These are phyloP conservation scores for Pulicaria dysenterica DNA, from an alignment of 129 eudicot genomes.

Conservation along the genomic window DNA sequence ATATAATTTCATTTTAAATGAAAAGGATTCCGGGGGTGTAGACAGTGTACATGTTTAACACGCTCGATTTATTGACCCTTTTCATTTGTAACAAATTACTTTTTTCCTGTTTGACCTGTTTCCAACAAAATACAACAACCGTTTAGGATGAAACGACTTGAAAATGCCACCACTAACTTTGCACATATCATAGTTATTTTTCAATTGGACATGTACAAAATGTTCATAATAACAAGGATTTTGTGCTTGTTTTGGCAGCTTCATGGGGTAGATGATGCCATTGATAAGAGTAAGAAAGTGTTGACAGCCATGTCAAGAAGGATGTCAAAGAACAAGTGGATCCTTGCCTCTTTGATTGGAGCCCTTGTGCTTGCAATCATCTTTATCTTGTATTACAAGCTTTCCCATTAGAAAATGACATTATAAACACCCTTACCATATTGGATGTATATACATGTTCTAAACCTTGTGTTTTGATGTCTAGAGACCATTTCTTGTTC, in stretches of 20 bases:
- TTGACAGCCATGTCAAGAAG: conserved; percentile 84
- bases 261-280: conserved; percentile 90
- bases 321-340: conserved; percentile 89
- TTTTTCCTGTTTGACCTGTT: no score
- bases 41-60: no score
- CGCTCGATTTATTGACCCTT: no score
- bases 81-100: no score
- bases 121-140: no score
- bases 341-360: conserved; percentile 74
- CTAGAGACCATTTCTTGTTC: conserved; percentile 14
- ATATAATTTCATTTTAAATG: no score
- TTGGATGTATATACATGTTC: conserved; percentile 37
- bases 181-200: neutral
- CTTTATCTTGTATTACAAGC: conserved; percentile 70
- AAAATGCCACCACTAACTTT: neutral
- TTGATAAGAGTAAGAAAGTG: conserved; percentile 92
- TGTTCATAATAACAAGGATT: neutral
- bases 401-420: conserved; percentile 37
- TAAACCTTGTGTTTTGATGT: conserved; percentile 25
- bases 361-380: conserved; percentile 82
- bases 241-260: conserved; percentile 57
- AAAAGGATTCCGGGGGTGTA: no score
- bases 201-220: neutral
- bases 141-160: no score
- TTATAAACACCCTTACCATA: conserved; percentile 9